Evolutionary conservation across 2,329 filamentous ascomycete species (phyloP).

Genomic region (Penicillium aurantiogriseum): DNA sequence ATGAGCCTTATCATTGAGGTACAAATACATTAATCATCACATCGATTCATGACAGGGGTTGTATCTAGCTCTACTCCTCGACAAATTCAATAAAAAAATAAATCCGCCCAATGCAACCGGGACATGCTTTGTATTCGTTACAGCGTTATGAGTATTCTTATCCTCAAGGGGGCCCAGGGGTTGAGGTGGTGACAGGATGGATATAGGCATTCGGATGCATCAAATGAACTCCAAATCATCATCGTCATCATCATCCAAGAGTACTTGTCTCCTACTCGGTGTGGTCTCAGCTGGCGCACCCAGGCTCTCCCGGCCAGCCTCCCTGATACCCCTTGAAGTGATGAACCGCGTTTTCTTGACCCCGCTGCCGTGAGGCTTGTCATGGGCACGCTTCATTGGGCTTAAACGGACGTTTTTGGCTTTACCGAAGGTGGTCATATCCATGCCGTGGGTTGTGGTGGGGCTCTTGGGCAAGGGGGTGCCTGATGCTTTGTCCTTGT

Average conservation of each 20-base stretch:
- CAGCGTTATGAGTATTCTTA: slow-evolving; percentile 6
- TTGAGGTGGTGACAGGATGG: background rate
- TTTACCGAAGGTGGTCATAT: slow-evolving; percentile 31
- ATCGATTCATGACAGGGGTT: background rate
- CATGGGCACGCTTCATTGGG: slow-evolving; percentile 41
- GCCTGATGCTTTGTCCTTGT: slow-evolving; percentile 9
- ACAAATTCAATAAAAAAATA: slow-evolving; percentile 6
- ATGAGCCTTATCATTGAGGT: too few relatives aligned
- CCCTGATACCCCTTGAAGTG: slow-evolving; percentile 72
- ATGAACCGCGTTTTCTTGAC: slow-evolving; percentile 74
- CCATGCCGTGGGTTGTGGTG: slow-evolving; percentile 18
- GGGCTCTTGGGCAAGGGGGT: slow-evolving; percentile 15
- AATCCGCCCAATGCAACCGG: slow-evolving; percentile 9
- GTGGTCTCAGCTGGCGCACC: slow-evolving; percentile 49
- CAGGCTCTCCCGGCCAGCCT: slow-evolving; percentile 72
- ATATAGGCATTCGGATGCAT: background rate
- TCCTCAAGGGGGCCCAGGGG: background rate
- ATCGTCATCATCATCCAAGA: slow-evolving; percentile 50
- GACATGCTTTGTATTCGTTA: slow-evolving; percentile 18
- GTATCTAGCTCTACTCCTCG: background rate
- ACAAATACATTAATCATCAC: slow-evolving; percentile 4
- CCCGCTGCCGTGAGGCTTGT: slow-evolving; percentile 34
- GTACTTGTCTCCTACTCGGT: slow-evolving; percentile 7
- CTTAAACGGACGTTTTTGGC: slow-evolving; percentile 43
- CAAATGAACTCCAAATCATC: slow-evolving; percentile 51